Conservation (phyloP, 169 alveolate genomes). For the Plasmodium yoelii region DNA sequence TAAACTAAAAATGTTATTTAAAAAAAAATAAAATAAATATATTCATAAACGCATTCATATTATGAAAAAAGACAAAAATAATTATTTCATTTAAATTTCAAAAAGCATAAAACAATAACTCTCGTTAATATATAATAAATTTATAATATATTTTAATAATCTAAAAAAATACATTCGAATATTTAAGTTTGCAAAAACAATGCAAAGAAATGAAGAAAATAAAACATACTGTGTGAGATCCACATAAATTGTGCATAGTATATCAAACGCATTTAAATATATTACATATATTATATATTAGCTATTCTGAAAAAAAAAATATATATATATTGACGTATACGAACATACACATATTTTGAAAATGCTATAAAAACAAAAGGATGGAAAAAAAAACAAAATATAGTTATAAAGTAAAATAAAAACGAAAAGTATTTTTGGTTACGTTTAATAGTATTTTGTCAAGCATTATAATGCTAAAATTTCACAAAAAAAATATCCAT, state of each 20-base stretch:
- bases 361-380: neutral
- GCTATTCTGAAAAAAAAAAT: too few species aligned
- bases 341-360: too few species aligned
- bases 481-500: neutral
- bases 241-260: constrained; percentile 1
- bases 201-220: too few species aligned
- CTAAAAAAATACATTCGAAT: neutral
- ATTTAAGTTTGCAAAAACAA: too few species aligned
- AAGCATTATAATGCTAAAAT: neutral
- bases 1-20: neutral
- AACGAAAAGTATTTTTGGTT: neutral
- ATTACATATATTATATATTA: too few species aligned
- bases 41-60: neutral
- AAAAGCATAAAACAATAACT: constrained; percentile 3
- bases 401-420: neutral
- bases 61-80: constrained; percentile 14
- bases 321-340: too few species aligned
- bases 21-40: neutral
- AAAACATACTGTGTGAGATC: neutral
- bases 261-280: too few species aligned
- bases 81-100: constrained; percentile 5
- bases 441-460: neutral
- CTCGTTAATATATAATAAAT: constrained; percentile 4
- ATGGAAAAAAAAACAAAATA: neutral
- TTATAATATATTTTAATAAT: neutral